These are phyloP conservation scores for Acrocalymma vagum DNA, from an alignment of 2,329 filamentous ascomycete species.

Conservation along the genomic window DNA sequence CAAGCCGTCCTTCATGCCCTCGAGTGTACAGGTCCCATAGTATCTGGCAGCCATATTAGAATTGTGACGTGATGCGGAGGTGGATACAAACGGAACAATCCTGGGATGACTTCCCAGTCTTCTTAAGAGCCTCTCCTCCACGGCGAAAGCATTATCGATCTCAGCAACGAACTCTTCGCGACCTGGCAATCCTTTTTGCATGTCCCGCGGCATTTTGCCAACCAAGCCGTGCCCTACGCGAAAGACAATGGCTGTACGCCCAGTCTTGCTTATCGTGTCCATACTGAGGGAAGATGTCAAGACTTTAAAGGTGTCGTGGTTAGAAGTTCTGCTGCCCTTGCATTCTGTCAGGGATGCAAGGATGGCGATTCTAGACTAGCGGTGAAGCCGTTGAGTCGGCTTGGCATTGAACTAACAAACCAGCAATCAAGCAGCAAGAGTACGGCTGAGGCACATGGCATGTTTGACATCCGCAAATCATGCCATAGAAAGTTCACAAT, in stretches of 20 bases:
- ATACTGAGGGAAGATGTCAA: too few species aligned
- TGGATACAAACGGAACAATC: conserved; percentile 11
- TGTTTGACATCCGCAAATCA: too few species aligned
- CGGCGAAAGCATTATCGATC: conserved; percentile 8
- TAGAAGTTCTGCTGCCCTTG: too few species aligned
- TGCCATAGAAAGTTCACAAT: too few species aligned
- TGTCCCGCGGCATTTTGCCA: conserved; percentile 9
- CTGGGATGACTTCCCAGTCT: conserved; percentile 7
- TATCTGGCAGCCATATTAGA: conserved; percentile 7
- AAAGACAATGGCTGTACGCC: conserved; percentile 16
- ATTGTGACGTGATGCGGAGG: not conserved
- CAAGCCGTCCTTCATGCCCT: conserved; percentile 16
- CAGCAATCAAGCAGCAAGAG: too few species aligned
- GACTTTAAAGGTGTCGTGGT: too few species aligned
- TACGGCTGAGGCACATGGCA: too few species aligned
- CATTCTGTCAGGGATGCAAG: too few species aligned
- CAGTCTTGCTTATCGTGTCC: too few species aligned
- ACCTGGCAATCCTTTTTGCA: not conserved
- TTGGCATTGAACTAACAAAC: too few species aligned
- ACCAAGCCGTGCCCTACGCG: conserved; percentile 5
- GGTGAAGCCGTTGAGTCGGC: too few species aligned
- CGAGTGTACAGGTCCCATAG: conserved; percentile 5
- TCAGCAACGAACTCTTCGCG: conserved; percentile 5
- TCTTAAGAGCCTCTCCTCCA: conserved; percentile 9
- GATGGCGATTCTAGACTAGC: too few species aligned